A percentile compares a stretch with the other conserved stretches of the same genome.
These are phyloP conservation scores for Epichloe gansuensis DNA, from an alignment of 2,329 filamentous ascomycete genomes.

Conservation along the genomic window DNA sequence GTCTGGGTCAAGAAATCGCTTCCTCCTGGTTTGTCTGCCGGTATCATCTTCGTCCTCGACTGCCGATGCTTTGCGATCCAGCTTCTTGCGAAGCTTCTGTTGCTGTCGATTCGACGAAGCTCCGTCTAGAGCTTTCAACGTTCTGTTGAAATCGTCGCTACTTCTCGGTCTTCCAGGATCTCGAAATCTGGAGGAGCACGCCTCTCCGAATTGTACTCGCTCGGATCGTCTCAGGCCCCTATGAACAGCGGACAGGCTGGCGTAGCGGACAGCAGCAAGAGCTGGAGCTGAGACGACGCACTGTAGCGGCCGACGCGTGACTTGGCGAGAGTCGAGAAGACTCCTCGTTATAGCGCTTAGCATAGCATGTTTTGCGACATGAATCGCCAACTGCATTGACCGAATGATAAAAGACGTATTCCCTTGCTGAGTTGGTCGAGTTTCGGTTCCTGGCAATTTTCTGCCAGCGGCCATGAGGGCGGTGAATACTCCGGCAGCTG, in stretches of 20 bases:
- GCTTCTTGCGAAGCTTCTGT: constrained; percentile 39
- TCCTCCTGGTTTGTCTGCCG: constrained; percentile 32
- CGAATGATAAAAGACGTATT: not conserved
- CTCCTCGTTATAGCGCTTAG: constrained; percentile 14
- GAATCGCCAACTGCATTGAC: not conserved
- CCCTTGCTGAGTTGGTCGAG: not conserved
- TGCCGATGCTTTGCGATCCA: constrained; percentile 29
- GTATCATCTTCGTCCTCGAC: constrained; percentile 19
- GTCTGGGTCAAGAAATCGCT: constrained; percentile 40
- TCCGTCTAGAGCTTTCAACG: constrained; percentile 17
- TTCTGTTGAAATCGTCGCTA: constrained; percentile 7
- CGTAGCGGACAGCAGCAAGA: constrained; percentile 12
- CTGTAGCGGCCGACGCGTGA: constrained; percentile 4
- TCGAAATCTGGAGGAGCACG: constrained; percentile 7
- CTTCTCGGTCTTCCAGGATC: constrained; percentile 8
- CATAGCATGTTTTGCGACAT: constrained; percentile 16
- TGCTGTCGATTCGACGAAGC: constrained; percentile 20
- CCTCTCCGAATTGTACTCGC: constrained; percentile 17
- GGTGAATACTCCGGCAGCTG: not conserved
- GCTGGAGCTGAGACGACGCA: not conserved
- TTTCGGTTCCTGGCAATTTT: constrained; percentile 11
- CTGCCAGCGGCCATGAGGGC: constrained; percentile 11
- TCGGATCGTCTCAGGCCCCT: constrained; percentile 46
- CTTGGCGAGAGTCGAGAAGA: constrained; percentile 11
- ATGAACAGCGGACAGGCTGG: constrained; percentile 54